phyloP scores from a whole-genome alignment of 257 asterid species.

The Forsythia viridissima region DNA sequence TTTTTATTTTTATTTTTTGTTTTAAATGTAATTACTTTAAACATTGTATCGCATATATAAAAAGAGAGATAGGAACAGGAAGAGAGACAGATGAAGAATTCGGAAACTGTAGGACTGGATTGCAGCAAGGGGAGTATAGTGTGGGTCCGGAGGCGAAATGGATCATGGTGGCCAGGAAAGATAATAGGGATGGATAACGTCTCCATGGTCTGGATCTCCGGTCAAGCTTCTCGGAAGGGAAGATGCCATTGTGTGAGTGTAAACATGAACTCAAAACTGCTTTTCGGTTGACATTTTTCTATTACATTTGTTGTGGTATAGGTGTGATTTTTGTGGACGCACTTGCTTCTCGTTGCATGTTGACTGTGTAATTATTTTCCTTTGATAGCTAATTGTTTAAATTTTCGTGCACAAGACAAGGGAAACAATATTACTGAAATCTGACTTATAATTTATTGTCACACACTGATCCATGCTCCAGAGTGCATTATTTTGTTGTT shows the following conservation, averaged over 20 bases:
- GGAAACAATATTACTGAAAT: conserved; percentile 12
- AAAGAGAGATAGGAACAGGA: conserved; percentile 8
- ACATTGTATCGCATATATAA: conserved; percentile 32
- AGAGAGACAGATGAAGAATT: conserved; percentile 58
- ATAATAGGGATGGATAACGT: conserved; percentile 86
- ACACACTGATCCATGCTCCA: conserved; percentile 3
- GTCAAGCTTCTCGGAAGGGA: conserved; percentile 99
- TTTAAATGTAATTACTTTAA: conserved; percentile 22
- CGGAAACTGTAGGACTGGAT: conserved; percentile 71
- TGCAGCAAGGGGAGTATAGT: conserved; percentile 95
- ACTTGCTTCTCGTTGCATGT: conserved; percentile 18
- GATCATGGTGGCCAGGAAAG: conserved; percentile 99
- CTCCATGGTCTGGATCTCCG: conserved; percentile 98
- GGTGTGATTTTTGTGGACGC: conserved; percentile 21
- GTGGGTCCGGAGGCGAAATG: conserved; percentile 97
- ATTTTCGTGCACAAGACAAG: conserved; percentile 5
- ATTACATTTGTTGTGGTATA: conserved; percentile 5
- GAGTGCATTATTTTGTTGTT: neutral
- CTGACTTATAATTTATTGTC: neutral
- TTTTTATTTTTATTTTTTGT: conserved; percentile 22
- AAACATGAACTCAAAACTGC: conserved; percentile 10
- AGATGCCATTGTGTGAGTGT: conserved; percentile 98
- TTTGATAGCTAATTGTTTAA: neutral
- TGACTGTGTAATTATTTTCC: conserved; percentile 8
- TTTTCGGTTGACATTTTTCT: conserved; percentile 13